Evolutionary conservation across 768 basidiomycete genomes (phyloP), one percentile per base, ranked within the genome.

Genomic region (Mycena galericulata): DNA sequence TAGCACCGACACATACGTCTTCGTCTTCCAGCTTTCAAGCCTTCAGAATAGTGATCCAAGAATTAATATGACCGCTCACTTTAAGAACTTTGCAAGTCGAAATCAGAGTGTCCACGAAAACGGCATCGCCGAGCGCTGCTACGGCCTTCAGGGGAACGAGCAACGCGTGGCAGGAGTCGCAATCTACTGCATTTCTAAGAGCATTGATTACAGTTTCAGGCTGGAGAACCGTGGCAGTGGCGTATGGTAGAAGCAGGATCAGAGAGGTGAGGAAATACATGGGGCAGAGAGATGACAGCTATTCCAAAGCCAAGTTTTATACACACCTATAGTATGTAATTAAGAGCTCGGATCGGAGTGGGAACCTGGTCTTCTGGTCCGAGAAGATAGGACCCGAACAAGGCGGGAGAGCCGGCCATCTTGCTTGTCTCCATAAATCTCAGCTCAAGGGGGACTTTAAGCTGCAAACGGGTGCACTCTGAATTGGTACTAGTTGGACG

Each of bases 1-100:
- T 73, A 3, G 83, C 76, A 29, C 90, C 89, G 56, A 80, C 77
- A 73, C 90, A 91, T 20, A 91, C 88, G 72, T 91, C 89, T 9
- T 79, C 77, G 73, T 89, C 88, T 72, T 85, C 82, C 7, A 85
- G 76, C 88, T 88, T 62, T 43, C 43, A 24, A 36, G 18, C 7
- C n/a, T 7, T 49, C 49, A 7, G 49, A 36, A 34, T 36, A 40
- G 38, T 29, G 38, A 20, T 17, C 7, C 51, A 12, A 29, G 56
- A 40, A 41, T 18, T 36, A 24, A n/a, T n/a, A n/a, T n/a, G 50
- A 63, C 40, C 2, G 15, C 79, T 30, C 66, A 86, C 87, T 55
- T 79, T 77, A 3, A 83, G 65, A 26, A 74, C 74, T 56, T 84
- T 78, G 75, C 89, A 89, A 20, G 89, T 78, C 7, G 78, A 74